phyloP scores from a whole-genome alignment of 2,329 filamentous ascomycete species.

The Xylaria sp. region DNA sequence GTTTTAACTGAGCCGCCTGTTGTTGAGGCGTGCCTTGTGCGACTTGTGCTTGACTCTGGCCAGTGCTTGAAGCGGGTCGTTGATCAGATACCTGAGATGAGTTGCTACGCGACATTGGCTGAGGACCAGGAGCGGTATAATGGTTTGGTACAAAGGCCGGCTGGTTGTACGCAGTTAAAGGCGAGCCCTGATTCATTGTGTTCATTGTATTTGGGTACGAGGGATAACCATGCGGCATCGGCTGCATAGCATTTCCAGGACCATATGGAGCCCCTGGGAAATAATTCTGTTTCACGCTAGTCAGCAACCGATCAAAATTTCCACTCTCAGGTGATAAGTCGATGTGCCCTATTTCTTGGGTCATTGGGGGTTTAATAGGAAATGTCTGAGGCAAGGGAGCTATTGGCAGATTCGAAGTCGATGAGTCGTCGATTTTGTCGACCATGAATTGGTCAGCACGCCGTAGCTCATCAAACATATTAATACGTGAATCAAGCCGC shows the following conservation, averaged over 20 bases:
- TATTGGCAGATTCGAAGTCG: constrained; percentile 37
- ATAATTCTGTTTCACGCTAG: constrained; percentile 73
- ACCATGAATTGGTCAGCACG: constrained; percentile 34
- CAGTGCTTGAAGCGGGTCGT: constrained; percentile 72
- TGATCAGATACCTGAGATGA: constrained; percentile 78
- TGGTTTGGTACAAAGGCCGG: constrained; percentile 56
- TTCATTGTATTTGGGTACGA: constrained; percentile 46
- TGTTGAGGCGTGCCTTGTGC: constrained; percentile 71
- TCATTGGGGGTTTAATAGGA: constrained; percentile 45
- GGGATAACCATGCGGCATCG: constrained; percentile 47
- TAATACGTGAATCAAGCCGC: constrained; percentile 55
- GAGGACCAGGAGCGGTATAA: constrained; percentile 55
- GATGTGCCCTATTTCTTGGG: constrained; percentile 44
- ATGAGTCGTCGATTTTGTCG: constrained; percentile 38
- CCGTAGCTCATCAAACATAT: constrained; percentile 45
- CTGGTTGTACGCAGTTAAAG: constrained; percentile 60
- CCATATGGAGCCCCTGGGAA: constrained; percentile 61
- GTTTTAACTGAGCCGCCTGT: constrained; percentile 68
- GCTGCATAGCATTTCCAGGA: constrained; percentile 54
- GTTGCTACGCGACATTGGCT: constrained; percentile 83
- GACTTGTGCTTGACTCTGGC: constrained; percentile 68
- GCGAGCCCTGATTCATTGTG: constrained; percentile 54
- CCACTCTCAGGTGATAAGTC: constrained; percentile 76
- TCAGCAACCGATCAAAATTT: constrained; percentile 80
- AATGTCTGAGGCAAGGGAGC: constrained; percentile 47